Percentiles rank a stretch among this genome's conserved stretches.
phyloP scores from a whole-genome alignment of 1,284 basidiomycete genomes.

The Pholiota adiposa region DNA sequence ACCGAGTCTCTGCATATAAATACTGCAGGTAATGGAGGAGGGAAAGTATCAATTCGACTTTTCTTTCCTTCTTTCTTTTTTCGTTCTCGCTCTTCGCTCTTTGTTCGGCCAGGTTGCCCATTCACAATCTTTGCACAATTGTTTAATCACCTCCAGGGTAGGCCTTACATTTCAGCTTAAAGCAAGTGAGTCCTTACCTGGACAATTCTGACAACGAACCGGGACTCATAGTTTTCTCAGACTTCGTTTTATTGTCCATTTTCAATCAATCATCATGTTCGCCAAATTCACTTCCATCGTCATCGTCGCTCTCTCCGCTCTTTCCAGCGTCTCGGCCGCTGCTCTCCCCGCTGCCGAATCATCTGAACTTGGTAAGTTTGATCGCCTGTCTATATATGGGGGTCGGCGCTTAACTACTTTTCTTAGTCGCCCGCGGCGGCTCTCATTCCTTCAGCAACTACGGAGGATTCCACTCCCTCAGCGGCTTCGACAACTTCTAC shows the following conservation, averaged over 20 bases:
- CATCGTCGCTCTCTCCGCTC: slow-evolving; percentile 31
- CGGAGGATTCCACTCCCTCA: slow-evolving; percentile 38
- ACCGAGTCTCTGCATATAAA: slow-evolving; percentile 16
- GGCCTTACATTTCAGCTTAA: slow-evolving; percentile 32
- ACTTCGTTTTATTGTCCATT: slow-evolving; percentile 22
- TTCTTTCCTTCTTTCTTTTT: slow-evolving; percentile 17
- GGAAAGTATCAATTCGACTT: slow-evolving; percentile 16
- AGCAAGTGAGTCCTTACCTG: slow-evolving; percentile 26
- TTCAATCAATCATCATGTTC: slow-evolving; percentile 35
- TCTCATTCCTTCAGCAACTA: slow-evolving; percentile 40
- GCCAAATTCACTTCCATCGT: slow-evolving; percentile 30
- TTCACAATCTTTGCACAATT: slow-evolving; percentile 25
- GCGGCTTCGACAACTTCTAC: slow-evolving; percentile 45
- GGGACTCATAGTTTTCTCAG: slow-evolving; percentile 7
- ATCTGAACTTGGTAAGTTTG: slow-evolving; percentile 21
- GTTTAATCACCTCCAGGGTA: slow-evolving; percentile 27
- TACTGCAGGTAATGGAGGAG: slow-evolving; percentile 1
- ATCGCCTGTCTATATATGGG: background rate
- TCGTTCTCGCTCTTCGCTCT: slow-evolving; percentile 23
- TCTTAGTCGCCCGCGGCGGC: slow-evolving; percentile 21
- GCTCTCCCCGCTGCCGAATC: slow-evolving; percentile 14
- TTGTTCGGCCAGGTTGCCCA: slow-evolving; percentile 34
- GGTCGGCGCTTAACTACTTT: slow-evolving; percentile 6
- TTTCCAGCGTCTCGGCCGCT: slow-evolving; percentile 23
- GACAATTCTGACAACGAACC: slow-evolving; percentile 1